These are phyloP conservation scores for Ceratocystis cubensis DNA, from an alignment of 2,329 filamentous ascomycete genomes.

Conservation along the genomic window DNA sequence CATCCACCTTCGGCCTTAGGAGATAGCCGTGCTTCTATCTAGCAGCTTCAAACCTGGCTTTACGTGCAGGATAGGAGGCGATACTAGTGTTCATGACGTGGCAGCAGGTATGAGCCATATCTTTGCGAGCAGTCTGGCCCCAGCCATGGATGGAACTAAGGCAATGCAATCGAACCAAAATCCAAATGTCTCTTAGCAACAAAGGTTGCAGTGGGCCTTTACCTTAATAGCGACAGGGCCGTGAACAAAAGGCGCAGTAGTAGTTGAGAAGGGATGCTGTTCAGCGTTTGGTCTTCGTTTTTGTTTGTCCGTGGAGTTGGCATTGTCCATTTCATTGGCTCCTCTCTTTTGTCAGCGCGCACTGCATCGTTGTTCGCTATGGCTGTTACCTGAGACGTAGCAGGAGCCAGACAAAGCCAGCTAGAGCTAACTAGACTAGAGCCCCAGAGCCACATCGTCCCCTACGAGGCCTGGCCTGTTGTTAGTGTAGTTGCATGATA, in stretches of 20 bases:
- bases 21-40: slow-evolving; percentile 26
- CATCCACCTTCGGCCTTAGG: background rate
- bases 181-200: slow-evolving; percentile 25
- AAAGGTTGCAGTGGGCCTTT: slow-evolving; percentile 16
- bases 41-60: slow-evolving; percentile 27
- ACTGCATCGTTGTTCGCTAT: too few species aligned
- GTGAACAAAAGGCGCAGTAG: background rate
- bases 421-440: too few species aligned
- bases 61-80: slow-evolving; percentile 24
- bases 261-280: too few species aligned
- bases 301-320: background rate
- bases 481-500: background rate
- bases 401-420: too few species aligned
- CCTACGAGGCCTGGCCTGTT: background rate
- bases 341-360: too few species aligned
- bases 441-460: too few species aligned
- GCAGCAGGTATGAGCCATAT: slow-evolving; percentile 28
- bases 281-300: background rate
- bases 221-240: background rate
- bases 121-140: slow-evolving; percentile 29
- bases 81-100: slow-evolving; percentile 25
- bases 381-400: too few species aligned
- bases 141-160: slow-evolving; percentile 27
- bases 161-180: slow-evolving; percentile 26
- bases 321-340: background rate